Conservation (phyloP, 202 grass and related monocot species). For the Zizania palustris region DNA sequence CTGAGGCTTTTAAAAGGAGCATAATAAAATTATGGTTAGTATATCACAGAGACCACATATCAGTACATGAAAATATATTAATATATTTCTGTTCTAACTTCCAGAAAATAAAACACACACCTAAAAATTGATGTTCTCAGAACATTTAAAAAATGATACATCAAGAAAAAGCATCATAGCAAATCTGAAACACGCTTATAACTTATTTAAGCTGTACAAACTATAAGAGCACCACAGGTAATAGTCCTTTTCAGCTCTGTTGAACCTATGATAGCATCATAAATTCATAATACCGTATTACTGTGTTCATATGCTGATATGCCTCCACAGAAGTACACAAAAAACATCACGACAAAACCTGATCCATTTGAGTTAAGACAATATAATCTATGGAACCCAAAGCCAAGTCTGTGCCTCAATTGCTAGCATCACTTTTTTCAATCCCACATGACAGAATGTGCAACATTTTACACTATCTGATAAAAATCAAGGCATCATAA, state of each 20-base stretch:
- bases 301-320: neutral
- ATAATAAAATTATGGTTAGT: neutral
- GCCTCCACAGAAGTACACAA: neutral
- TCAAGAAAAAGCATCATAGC: neutral
- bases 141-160: conserved; percentile 8
- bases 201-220: conserved; percentile 6
- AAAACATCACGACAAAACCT: neutral
- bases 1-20: neutral
- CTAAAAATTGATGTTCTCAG: neutral
- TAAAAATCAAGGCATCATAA: conserved; percentile 1
- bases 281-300: neutral
- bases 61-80: neutral
- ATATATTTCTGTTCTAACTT: neutral
- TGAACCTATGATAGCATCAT: neutral
- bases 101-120: neutral
- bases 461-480: neutral
- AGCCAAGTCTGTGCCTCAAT: neutral
- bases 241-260: neutral
- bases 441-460: conserved; percentile 5
- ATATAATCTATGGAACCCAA: neutral
- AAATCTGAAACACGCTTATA: neutral
- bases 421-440: conserved; percentile 19
- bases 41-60: conserved; percentile 6
- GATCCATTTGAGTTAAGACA: conserved; percentile 4
- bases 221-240: neutral